phyloP scores from a whole-genome alignment of 1,284 basidiomycete genomes.

The Malassezia psittaci region DNA sequence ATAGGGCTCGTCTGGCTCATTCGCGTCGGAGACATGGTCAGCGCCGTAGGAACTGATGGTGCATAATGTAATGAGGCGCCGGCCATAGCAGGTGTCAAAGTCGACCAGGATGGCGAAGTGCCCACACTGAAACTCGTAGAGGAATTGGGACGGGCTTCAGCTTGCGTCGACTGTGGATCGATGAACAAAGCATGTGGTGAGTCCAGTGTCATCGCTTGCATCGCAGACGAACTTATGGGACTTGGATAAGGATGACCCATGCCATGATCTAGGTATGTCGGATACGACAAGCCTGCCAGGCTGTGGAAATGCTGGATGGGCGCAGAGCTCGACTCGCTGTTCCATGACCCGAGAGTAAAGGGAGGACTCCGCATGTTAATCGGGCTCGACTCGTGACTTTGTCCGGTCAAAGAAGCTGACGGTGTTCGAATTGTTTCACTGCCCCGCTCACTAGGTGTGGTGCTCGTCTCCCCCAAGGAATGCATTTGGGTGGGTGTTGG shows the following conservation, averaged over 20 bases:
- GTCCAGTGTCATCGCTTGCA: background rate
- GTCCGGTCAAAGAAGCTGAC: background rate
- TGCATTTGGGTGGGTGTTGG: background rate
- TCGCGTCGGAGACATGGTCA: conserved; percentile 1
- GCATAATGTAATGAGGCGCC: background rate
- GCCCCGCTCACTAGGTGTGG: background rate
- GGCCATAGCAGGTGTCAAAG: background rate
- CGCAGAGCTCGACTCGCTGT: background rate
- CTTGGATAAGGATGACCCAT: background rate
- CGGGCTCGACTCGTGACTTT: background rate
- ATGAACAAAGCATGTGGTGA: background rate
- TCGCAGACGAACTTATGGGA: background rate
- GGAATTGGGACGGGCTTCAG: background rate
- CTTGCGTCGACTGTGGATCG: background rate
- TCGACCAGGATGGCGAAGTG: background rate
- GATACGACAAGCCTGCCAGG: background rate
- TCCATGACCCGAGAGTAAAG: background rate
- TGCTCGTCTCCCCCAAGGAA: background rate
- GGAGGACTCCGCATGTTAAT: background rate
- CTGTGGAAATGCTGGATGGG: background rate
- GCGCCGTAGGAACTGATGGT: background rate
- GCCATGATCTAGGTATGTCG: background rate
- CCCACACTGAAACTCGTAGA: background rate
- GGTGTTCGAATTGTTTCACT: background rate
- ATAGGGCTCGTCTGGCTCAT: background rate